Evolutionary conservation across 169 alveolate species (phyloP).

Genomic region (Cyclospora cayetanensis): DNA sequence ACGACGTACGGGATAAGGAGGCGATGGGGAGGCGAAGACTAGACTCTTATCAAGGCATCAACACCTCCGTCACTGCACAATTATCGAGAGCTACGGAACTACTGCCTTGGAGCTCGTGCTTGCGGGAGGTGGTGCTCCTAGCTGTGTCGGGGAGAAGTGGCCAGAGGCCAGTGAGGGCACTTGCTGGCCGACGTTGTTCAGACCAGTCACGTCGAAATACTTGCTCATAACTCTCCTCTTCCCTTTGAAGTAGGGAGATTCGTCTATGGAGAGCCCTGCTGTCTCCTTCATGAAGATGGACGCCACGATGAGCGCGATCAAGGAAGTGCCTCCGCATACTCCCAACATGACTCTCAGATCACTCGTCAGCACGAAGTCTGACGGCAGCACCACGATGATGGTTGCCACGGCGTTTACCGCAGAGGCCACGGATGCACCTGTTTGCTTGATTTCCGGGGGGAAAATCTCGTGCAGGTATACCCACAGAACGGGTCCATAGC

Average conservation of each 20-base stretch:
- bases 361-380: slow-evolving; percentile 77
- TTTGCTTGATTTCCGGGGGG: slow-evolving; percentile 86
- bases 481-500: slow-evolving; percentile 90
- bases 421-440: slow-evolving; percentile 84
- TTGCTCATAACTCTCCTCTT: slow-evolving; percentile 61
- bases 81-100: too few species aligned
- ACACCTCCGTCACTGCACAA: too few species aligned
- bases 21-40: too few species aligned
- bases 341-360: slow-evolving; percentile 78
- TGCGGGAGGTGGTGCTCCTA: too few species aligned
- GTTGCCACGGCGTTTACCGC: slow-evolving; percentile 85
- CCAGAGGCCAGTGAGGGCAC: slow-evolving; percentile 43
- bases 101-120: too few species aligned
- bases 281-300: slow-evolving; percentile 84
- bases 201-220: slow-evolving; percentile 45
- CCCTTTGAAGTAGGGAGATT: slow-evolving; percentile 74
- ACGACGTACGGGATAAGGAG: too few species aligned
- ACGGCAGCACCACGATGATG: slow-evolving; percentile 80
- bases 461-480: slow-evolving; percentile 86
- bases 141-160: slow-evolving; percentile 20
- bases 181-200: slow-evolving; percentile 34
- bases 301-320: slow-evolving; percentile 77
- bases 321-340: slow-evolving; percentile 77
- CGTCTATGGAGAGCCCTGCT: slow-evolving; percentile 78
- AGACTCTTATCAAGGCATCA: too few species aligned